Evolutionary conservation across 139 green algal species (phyloP), one percentile per base, ranked within the genome.

Genomic region (Deuterostichococcus epilithicus): DNA sequence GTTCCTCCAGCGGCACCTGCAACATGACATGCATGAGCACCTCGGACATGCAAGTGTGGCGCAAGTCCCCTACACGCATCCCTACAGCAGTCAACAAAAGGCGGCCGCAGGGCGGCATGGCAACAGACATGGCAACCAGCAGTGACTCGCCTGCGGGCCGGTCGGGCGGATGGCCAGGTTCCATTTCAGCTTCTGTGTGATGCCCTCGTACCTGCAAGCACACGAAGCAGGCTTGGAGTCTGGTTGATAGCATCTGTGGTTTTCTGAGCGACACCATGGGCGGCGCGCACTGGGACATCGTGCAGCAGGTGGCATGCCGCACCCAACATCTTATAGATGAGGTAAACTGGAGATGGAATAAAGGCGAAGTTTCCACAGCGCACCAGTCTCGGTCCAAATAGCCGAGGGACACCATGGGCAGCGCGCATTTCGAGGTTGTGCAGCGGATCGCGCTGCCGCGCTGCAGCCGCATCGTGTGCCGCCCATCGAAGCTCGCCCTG

Each of bases 121-220:
- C n/a, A n/a, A n/a, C n/a, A n/a, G n/a, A n/a, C n/a, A 52, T 8
- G 13, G 42, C 10, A 52, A 52, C 42, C 13, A 52, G 42, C 8
- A 13, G 13, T 8, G 42, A 13, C 42, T 52, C 42, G 13, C 42
- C 42, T 32, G n/a, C n/a, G n/a, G n/a, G n/a, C n/a, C n/a, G n/a
- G n/a, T n/a, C n/a, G n/a, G n/a, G 23, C 76, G 76, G 32, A 89
- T 82, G 5, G 80, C 79, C 18, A 81, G 81, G 68, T 90, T 93
- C 92, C 92, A 97, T 65, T 91, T 91, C n/a, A 97, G 87, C 82
- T 96, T 97, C 39, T 90, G 82, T 0, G 88, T 93, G 78, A 97
- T 94, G 76, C 92, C 90, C 44, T 96, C 83, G 68, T 93, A 92
- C 84, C 84, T 82, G 76, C 71, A 67, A 15, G 35, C 26, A 35